Evolutionary conservation across 2,329 filamentous ascomycete species (phyloP).

Genomic region (Claviceps sorghi): DNA sequence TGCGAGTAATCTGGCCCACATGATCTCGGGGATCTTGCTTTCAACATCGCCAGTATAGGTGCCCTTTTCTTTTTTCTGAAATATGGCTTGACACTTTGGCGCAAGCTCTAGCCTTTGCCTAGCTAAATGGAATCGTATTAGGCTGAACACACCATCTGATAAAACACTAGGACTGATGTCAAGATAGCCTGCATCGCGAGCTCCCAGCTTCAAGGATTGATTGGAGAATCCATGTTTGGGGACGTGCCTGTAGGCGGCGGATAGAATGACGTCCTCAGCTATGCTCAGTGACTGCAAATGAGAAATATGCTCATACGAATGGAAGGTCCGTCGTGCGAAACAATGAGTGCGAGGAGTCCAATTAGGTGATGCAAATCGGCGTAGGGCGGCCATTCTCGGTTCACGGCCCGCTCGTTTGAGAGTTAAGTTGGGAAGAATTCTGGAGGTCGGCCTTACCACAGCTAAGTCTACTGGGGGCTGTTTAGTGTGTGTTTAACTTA

Average conservation of each 20-base stretch:
- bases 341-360: neutral
- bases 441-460: neutral
- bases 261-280: slow-evolving; percentile 62
- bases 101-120: slow-evolving; percentile 49
- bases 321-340: slow-evolving; percentile 35
- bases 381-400: neutral
- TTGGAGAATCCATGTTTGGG: slow-evolving; percentile 71
- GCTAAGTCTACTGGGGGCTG: too few species aligned
- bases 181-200: slow-evolving; percentile 70
- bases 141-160: slow-evolving; percentile 62
- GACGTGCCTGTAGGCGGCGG: slow-evolving; percentile 65
- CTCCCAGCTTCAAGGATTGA: slow-evolving; percentile 59
- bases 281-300: slow-evolving; percentile 46
- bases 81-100: slow-evolving; percentile 21
- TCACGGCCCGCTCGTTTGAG: neutral
- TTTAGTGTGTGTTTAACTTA: too few species aligned
- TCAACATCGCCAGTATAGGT: slow-evolving; percentile 29
- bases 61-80: slow-evolving; percentile 17
- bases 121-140: slow-evolving; percentile 66
- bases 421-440: neutral
- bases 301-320: slow-evolving; percentile 56
- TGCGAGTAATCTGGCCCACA: slow-evolving; percentile 61
- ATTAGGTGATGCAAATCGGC: neutral
- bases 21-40: slow-evolving; percentile 53
- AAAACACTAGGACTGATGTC: slow-evolving; percentile 77